Evolutionary conservation across 1,139 yeast species (phyloP), one percentile per base, ranked within the genome.

Genomic region (Casaregolazyma lundiana): DNA sequence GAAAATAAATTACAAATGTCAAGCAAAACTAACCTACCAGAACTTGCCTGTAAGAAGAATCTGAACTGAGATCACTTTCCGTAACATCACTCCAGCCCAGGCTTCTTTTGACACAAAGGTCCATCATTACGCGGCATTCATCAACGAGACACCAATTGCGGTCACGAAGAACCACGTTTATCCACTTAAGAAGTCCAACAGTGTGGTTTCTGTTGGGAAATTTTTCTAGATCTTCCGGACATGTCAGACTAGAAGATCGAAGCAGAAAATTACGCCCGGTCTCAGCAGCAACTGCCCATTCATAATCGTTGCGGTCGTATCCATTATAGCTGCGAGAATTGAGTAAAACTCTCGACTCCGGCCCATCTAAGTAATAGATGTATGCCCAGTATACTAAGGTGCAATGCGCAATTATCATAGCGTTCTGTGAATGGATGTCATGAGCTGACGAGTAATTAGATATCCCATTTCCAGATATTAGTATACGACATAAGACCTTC

Each of bases 351-450:
- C 59, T 57, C 2, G 67, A 60, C 53, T 81, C 87, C 0, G 84
- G 80, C 0, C 87, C 87, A 39, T 69, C 69, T 2, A 68, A 53
- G n/a, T 69, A 67, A 58, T 64, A 79, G 43, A 72, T 72, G 53
- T 73, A 80, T 0, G 80, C 72, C 81, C 84, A 81, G 6, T 79
- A 61, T 18, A 80, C 69, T 41, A 81, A 59, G 0, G 75, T 65
- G 2, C 77, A 71, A 42, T 76, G 66, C 1, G 77, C 77, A 17
- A 81, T 58, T 18, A 77, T 74, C 54, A 77, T 75, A 20, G 80
- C 72, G 43, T 85, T 65, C 50, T 78, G 78, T 26, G 73, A 62
- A 37, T 73, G 67, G 1, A 75, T 75, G 55, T 80, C 85, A 3
- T 67, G 60, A 47, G 72, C 70, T 0, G 79, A 75, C 41, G 73